phyloP scores from a whole-genome alignment of 495 filamentous ascomycete species.

The Xylaria longipes region DNA sequence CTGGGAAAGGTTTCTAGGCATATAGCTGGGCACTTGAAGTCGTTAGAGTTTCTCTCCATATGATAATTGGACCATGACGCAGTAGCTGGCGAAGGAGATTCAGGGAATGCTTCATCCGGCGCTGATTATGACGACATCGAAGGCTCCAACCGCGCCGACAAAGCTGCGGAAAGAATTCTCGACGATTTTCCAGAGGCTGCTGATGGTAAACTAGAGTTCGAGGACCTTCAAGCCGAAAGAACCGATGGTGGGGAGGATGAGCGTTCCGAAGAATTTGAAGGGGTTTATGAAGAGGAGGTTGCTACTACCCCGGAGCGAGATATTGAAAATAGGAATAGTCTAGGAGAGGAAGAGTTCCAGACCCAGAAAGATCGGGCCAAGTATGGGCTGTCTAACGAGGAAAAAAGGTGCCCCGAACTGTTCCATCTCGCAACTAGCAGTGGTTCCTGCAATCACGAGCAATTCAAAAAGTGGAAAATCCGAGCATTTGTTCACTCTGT shows the following conservation, averaged over 20 bases:
- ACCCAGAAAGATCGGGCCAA: background rate
- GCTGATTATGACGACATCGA: background rate
- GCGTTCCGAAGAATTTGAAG: background rate
- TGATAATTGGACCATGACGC: background rate
- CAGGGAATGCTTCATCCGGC: background rate
- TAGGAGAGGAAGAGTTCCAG: background rate
- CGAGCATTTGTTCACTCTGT: no score
- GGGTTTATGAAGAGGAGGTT: background rate
- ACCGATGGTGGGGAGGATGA: background rate
- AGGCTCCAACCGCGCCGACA: background rate
- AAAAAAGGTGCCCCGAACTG: background rate
- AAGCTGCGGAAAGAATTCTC: background rate
- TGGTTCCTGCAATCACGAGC: conserved; percentile 46
- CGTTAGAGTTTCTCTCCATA: background rate
- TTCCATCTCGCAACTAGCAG: conserved; percentile 14
- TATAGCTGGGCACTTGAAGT: background rate
- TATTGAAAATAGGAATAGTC: background rate
- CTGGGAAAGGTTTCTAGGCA: background rate
- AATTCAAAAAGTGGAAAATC: conserved; percentile 42
- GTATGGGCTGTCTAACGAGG: background rate
- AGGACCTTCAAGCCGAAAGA: background rate
- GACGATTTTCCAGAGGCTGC: background rate
- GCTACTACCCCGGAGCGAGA: background rate
- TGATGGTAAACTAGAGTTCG: background rate
- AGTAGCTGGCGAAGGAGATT: background rate